Evolutionary conservation across 2,329 filamentous ascomycete genomes (phyloP).

Genomic region (Moelleriella libera): DNA sequence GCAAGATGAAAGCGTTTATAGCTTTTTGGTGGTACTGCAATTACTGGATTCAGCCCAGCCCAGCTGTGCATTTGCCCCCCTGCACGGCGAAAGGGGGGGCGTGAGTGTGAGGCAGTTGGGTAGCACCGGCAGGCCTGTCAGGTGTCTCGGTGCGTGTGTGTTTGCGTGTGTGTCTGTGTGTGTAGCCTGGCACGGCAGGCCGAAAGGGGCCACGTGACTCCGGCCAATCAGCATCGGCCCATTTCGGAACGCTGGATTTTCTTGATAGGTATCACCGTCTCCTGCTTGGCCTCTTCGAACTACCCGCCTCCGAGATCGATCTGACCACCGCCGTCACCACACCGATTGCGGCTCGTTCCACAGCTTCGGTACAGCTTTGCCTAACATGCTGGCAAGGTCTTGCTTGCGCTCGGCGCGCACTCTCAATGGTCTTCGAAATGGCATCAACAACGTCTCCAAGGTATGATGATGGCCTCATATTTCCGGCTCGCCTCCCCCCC

Average conservation of each 20-base stretch:
- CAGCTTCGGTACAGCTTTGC: conserved; percentile 25
- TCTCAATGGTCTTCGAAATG: conserved; percentile 64
- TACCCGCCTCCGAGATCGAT: conserved; percentile 21
- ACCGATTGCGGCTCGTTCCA: conserved; percentile 20
- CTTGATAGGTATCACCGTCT: conserved; percentile 19
- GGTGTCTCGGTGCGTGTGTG: too few relatives aligned
- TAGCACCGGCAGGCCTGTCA: too few relatives aligned
- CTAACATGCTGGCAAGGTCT: conserved; percentile 87
- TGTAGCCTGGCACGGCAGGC: not conserved
- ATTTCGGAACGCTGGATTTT: conserved; percentile 30
- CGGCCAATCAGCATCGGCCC: conserved; percentile 26
- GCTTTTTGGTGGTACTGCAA: not conserved
- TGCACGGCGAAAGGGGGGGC: too few relatives aligned
- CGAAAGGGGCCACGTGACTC: conserved; percentile 18
- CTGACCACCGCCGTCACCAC: conserved; percentile 18
- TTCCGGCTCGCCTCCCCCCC: conserved; percentile 10
- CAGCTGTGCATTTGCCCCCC: too few relatives aligned
- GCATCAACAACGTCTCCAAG: conserved; percentile 58
- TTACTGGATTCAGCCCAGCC: too few relatives aligned
- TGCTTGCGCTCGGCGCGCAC: conserved; percentile 79
- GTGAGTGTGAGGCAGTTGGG: too few relatives aligned
- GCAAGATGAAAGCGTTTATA: not conserved
- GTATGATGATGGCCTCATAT: conserved; percentile 35
- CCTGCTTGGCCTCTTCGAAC: conserved; percentile 22
- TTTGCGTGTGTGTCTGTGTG: not conserved